These are phyloP conservation scores for Isoetes taiwanensis DNA, from an alignment of 75 land plant genomes.

Conservation along the genomic window DNA sequence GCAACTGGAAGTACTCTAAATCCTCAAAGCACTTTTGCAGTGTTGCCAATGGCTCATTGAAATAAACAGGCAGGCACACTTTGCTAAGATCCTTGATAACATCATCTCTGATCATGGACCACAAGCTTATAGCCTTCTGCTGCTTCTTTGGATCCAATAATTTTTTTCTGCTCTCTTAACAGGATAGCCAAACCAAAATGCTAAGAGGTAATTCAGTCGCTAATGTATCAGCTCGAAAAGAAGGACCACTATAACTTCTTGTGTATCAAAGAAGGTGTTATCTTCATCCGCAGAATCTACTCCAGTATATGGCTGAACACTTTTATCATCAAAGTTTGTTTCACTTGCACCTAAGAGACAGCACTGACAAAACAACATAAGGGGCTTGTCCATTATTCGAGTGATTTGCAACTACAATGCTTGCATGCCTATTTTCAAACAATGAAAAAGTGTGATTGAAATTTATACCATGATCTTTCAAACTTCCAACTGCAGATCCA, in stretches of 20 bases:
- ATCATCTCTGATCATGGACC: constrained; percentile 8
- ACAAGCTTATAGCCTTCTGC: not conserved
- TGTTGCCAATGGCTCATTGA: constrained; percentile 1
- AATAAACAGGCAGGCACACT: constrained; percentile 4
- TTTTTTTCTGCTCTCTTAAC: too few relatives aligned
- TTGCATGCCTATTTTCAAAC: too few relatives aligned
- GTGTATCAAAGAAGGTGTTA: constrained; percentile 33
- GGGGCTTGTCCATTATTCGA: too few relatives aligned
- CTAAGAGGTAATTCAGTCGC: too few relatives aligned
- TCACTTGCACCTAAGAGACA: constrained; percentile 30
- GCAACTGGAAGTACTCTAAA: constrained; percentile 3
- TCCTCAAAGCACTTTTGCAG: constrained; percentile 3
- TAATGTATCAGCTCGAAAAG: constrained; percentile 7
- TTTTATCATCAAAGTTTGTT: constrained; percentile 44
- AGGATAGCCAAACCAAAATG: constrained; percentile 37
- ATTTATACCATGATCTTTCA: constrained; percentile 1
- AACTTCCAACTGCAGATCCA: constrained; percentile 1
- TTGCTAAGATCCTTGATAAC: not conserved
- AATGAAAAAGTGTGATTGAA: not conserved
- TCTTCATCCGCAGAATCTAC: constrained; percentile 44
- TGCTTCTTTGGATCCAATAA: not conserved
- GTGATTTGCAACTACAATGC: too few relatives aligned
- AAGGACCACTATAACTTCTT: too few relatives aligned
- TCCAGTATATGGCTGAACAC: constrained; percentile 26
- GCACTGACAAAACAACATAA: not conserved